phyloP scores from a whole-genome alignment of 352 stramenopile genomes.

The Phytophthora multivora region DNA sequence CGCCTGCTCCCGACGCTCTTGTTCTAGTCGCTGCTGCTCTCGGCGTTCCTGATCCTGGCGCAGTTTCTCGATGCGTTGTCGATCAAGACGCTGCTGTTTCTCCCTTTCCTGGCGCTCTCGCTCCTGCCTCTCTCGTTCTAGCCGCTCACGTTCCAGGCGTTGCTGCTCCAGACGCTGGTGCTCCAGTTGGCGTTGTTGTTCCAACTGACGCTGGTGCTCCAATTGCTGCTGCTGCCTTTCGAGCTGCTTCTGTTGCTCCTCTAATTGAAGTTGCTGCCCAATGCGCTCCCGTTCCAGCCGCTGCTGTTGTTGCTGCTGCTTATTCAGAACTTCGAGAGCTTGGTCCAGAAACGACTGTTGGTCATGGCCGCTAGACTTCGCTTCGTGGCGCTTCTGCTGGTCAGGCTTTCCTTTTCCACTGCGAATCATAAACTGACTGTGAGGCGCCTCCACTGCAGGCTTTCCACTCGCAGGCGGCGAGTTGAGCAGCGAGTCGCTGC shows the following conservation, averaged over 20 bases:
- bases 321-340: constrained; percentile 50
- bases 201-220: constrained; percentile 30
- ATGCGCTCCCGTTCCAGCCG: constrained; percentile 30
- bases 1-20: constrained; percentile 34
- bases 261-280: constrained; percentile 26
- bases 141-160: constrained; percentile 9
- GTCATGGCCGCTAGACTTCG: constrained; percentile 7
- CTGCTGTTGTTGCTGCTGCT: constrained; percentile 44
- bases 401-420: constrained; percentile 15
- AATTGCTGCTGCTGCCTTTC: constrained; percentile 27
- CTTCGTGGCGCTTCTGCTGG: constrained; percentile 1
- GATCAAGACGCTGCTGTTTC: constrained; percentile 20
- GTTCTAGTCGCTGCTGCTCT: constrained; percentile 36
- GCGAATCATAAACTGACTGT: constrained; percentile 21
- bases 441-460: not conserved
- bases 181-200: constrained; percentile 32
- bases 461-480: constrained; percentile 21
- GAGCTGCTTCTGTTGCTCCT: constrained; percentile 29
- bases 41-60: constrained; percentile 32
- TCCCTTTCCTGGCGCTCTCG: constrained; percentile 28
- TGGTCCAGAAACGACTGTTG: constrained; percentile 51
- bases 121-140: constrained; percentile 28
- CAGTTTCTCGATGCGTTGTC: constrained; percentile 40
- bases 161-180: constrained; percentile 36
- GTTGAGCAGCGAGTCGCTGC: constrained; percentile 23